phyloP scores from a whole-genome alignment of 345 rosid genomes.

The Geranium brycei region DNA sequence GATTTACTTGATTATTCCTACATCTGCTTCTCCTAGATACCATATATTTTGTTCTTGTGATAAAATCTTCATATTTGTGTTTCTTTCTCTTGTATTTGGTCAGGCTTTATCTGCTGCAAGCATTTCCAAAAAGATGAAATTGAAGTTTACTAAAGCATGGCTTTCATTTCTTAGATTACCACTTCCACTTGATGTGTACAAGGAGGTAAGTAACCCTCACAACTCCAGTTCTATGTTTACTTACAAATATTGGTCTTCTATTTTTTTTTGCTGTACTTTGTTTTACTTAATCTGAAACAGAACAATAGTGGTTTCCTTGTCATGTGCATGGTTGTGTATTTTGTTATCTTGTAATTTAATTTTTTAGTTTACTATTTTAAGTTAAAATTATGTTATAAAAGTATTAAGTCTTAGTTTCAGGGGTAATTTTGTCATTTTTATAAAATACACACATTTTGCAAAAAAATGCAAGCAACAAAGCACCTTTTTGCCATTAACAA shows the following conservation, averaged over 20 bases:
- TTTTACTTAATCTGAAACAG: too few species aligned
- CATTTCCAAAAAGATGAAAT: constrained; percentile 64
- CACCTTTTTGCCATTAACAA: too few species aligned
- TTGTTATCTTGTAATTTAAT: too few species aligned
- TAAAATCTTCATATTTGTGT: constrained; percentile 1
- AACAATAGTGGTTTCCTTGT: not conserved
- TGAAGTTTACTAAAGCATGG: constrained; percentile 89
- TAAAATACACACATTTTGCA: too few species aligned
- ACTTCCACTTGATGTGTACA: constrained; percentile 73
- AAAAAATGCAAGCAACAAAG: too few species aligned
- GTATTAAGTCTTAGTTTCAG: too few species aligned
- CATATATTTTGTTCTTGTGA: not conserved
- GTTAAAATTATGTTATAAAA: too few species aligned
- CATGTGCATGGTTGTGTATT: not conserved
- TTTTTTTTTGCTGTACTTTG: not conserved
- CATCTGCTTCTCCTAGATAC: too few species aligned
- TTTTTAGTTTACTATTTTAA: too few species aligned
- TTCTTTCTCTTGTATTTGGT: constrained; percentile 2
- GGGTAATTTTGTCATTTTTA: too few species aligned
- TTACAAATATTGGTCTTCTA: too few species aligned
- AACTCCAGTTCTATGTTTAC: not conserved
- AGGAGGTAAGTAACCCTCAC: constrained; percentile 59
- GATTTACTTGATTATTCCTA: not conserved
- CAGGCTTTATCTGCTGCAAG: constrained; percentile 51
- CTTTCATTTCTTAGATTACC: constrained; percentile 76